Evolutionary conservation across 768 basidiomycete species (phyloP).

Genomic region (Kwoniella dejecticola): DNA sequence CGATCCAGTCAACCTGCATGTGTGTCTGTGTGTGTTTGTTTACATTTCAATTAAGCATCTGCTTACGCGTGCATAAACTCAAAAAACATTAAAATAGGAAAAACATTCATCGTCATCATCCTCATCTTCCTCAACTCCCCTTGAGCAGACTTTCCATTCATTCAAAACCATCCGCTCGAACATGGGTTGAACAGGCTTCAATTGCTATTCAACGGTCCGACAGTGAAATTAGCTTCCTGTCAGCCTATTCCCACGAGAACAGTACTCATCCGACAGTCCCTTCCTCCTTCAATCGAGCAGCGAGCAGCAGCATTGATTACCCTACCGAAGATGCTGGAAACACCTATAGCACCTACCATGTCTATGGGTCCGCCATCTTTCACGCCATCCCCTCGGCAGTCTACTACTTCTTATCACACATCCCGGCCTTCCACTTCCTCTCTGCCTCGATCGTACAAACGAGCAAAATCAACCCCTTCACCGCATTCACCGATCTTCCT

Average conservation of each 20-base stretch:
- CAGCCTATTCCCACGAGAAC: no score
- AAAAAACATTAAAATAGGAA: no score
- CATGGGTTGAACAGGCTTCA: no score
- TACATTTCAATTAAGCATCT: background rate
- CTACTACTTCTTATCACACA: slow-evolving; percentile 3
- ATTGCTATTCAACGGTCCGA: no score
- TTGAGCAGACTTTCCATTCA: background rate
- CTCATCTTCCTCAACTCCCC: background rate
- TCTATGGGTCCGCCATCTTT: background rate
- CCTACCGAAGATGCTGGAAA: slow-evolving; percentile 8
- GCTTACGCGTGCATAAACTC: no score
- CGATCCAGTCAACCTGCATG: background rate
- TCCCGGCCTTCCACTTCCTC: slow-evolving; percentile 22
- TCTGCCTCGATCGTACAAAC: slow-evolving; percentile 29
- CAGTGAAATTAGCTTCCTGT: no score
- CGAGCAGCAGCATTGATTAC: no score
- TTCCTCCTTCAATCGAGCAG: no score
- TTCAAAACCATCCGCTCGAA: background rate
- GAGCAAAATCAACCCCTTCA: slow-evolving; percentile 32
- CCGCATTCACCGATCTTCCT: slow-evolving; percentile 6
- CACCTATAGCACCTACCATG: background rate
- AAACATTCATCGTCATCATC: background rate
- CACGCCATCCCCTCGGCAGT: slow-evolving; percentile 14
- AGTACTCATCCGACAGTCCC: no score
- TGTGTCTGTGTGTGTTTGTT: background rate